phyloP scores from a whole-genome alignment of 345 rosid genomes.

The Hypericum perforatum region DNA sequence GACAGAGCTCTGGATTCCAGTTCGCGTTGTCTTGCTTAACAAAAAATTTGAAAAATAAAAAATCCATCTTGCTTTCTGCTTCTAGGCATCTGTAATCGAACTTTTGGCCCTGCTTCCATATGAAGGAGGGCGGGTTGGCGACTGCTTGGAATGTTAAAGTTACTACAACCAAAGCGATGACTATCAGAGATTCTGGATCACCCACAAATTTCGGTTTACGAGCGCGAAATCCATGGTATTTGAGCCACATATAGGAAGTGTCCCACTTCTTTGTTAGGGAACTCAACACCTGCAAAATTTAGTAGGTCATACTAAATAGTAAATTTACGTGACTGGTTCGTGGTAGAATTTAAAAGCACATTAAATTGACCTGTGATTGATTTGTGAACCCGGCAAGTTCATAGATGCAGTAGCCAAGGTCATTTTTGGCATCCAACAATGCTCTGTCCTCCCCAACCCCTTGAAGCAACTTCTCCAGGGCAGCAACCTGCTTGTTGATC shows the following conservation, averaged over 20 bases:
- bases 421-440: neutral
- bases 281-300: neutral
- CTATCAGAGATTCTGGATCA: neutral
- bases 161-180: conserved; percentile 8
- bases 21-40: too few species aligned
- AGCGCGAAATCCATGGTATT: too few species aligned
- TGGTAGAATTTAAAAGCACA: too few species aligned
- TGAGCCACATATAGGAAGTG: neutral
- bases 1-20: too few species aligned
- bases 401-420: conserved; percentile 6
- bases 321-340: too few species aligned
- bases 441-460: neutral
- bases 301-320: too few species aligned
- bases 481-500: conserved; percentile 10
- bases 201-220: too few species aligned
- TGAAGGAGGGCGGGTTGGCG: neutral
- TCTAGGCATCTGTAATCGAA: too few species aligned
- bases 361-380: conserved; percentile 2
- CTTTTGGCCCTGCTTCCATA: neutral
- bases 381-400: conserved; percentile 1
- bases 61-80: too few species aligned
- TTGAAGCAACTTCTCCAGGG: conserved; percentile 2
- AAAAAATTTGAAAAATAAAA: too few species aligned
- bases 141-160: conserved; percentile 10
- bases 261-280: neutral